Base-by-base conservation (phyloP, 2,329 filamentous ascomycete species). In the Alternaria dauci region DNA sequence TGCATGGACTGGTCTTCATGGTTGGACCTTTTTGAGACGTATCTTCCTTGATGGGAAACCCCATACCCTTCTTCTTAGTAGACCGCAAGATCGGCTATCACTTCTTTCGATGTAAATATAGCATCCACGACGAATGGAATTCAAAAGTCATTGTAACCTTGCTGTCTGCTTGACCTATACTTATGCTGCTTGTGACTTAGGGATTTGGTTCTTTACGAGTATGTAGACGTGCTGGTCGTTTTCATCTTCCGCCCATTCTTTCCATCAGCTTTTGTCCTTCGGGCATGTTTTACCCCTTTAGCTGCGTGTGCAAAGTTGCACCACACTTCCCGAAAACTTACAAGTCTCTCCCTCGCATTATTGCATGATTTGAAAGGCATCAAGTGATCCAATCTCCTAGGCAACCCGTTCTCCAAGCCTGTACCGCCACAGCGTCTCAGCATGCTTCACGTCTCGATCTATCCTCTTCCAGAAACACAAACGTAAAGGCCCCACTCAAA, bases 111-210 rank as follows among this genome's bases (percentile, higher is more conserved):
- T 62, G 50, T 66, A 66, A 48, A 63, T 61, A 63, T 67, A 66
- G 26, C 47, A 57, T 64, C 55, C 55, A 65, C 52, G 63, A 67
- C 60, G 60, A 69, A 66, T 67, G 64, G 56, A 61, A 48, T 61
- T 58, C 51, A 57, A 63, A 51, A 47, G 43, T 48, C 25, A 32
- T 28, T 46, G 30, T 42, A 46, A 30, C n/a, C 18, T 18, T 9
- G 1, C 18, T 34, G 18, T 30, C 9, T 44, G 18, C 1, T n/a
- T 30, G 38, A 20, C 8, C 1, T 52, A 26, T n/a, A 16, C 6
- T 11, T 30, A 11, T 30, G 28, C 28, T 30, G 9, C 18, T 18
- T 20, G 28, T 48, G 44, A 48, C 2, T 30, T 9, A 12, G 9
- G 28, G 20, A 26, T 36, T 11, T 30, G 8, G 11, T 3, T 30